These are phyloP conservation scores for Vachellia collinsii DNA, from an alignment of 306 rosid species.

Conservation along the genomic window DNA sequence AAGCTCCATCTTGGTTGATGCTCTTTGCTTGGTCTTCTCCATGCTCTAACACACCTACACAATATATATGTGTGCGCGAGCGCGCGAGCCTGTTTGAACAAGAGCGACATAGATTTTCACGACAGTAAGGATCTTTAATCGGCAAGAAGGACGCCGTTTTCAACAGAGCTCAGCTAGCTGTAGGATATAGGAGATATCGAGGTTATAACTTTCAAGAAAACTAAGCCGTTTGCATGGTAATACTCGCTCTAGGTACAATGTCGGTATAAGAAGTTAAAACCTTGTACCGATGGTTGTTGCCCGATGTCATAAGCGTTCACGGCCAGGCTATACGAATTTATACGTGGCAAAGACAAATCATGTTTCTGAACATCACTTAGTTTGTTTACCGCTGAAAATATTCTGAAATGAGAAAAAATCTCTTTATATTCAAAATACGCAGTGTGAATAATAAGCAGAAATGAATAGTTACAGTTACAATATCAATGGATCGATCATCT, in stretches of 20 bases:
- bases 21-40: conserved; percentile 10
- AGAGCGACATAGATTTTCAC: conserved; percentile 30
- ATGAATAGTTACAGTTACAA: too few species aligned
- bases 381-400: neutral
- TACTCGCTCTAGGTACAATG: conserved; percentile 23
- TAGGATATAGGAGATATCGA: neutral
- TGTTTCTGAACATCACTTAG: neutral
- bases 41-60: neutral
- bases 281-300: neutral
- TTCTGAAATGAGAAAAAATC: neutral
- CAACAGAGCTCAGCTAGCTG: neutral
- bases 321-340: neutral
- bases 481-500: too few species aligned
- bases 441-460: neutral
- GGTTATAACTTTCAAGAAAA: neutral
- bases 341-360: neutral
- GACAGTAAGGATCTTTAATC: neutral
- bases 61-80: neutral
- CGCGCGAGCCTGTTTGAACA: neutral
- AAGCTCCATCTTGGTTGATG: conserved; percentile 29
- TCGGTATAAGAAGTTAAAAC: neutral
- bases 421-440: neutral
- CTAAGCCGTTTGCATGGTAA: conserved; percentile 37
- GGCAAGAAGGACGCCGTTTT: neutral
- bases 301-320: neutral